Evolutionary conservation across 768 basidiomycete genomes (phyloP).

Genomic region (Coprinopsis strossmayeri): DNA sequence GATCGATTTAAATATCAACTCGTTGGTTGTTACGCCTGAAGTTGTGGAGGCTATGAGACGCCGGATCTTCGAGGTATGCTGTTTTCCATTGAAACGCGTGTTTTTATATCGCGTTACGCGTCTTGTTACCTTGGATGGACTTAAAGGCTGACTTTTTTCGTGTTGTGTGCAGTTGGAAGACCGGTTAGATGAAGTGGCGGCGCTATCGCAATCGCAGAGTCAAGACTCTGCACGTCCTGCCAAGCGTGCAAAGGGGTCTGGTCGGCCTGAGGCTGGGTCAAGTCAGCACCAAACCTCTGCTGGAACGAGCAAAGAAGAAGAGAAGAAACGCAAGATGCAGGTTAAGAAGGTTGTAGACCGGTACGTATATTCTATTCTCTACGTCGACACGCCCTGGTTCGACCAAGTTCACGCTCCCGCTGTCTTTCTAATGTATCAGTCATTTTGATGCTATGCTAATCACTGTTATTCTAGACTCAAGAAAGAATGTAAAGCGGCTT

Average conservation of each 20-base stretch:
- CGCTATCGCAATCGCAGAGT: slow-evolving; percentile 11
- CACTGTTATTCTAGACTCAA: slow-evolving; percentile 22
- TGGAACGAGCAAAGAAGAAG: slow-evolving; percentile 24
- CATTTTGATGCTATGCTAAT: neutral
- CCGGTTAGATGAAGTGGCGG: slow-evolving; percentile 17
- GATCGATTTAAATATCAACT: slow-evolving; percentile 18
- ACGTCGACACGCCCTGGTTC: too few species aligned
- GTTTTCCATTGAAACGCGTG: slow-evolving; percentile 15
- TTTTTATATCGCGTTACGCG: too few species aligned
- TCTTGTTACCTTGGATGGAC: too few species aligned
- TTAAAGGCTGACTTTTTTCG: too few species aligned
- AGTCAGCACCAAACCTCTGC: slow-evolving; percentile 11
- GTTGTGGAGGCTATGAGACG: slow-evolving; percentile 8
- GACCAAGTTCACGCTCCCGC: too few species aligned
- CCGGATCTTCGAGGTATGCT: slow-evolving; percentile 15
- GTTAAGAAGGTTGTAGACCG: slow-evolving; percentile 34
- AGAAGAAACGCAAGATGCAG: slow-evolving; percentile 32
- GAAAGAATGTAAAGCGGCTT: slow-evolving; percentile 33
- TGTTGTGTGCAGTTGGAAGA: slow-evolving; percentile 25
- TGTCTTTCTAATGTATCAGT: neutral
- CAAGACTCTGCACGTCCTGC: slow-evolving; percentile 11
- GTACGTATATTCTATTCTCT: slow-evolving; percentile 14
- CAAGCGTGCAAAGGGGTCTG: slow-evolving; percentile 25
- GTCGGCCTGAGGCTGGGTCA: neutral
- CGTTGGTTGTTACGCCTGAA: slow-evolving; percentile 20